Percentiles rank a stretch among this genome's conserved stretches.
phyloP scores from a whole-genome alignment of 495 filamentous ascomycete genomes.

The Evernia prunastri region DNA sequence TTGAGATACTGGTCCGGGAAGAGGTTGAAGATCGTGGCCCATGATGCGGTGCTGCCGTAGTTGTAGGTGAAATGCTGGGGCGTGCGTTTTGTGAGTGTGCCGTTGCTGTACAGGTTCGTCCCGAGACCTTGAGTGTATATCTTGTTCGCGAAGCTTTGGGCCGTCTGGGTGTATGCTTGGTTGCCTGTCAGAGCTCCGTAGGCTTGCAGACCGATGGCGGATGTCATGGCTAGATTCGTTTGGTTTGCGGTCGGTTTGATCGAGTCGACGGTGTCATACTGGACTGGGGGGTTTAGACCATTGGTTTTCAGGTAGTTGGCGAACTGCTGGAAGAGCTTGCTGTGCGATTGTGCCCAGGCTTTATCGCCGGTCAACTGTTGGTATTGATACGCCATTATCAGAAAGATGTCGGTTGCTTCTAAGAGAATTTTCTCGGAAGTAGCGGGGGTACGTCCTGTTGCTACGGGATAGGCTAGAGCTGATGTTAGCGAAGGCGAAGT shows the following conservation, averaged over 20 bases:
- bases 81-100: slow-evolving; percentile 22
- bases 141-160: slow-evolving; percentile 35
- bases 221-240: slow-evolving; percentile 53
- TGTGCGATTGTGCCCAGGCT: slow-evolving; percentile 35
- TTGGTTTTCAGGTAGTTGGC: slow-evolving; percentile 48
- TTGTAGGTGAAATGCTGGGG: slow-evolving; percentile 36
- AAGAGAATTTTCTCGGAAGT: slow-evolving; percentile 41
- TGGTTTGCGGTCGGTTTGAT: slow-evolving; percentile 46
- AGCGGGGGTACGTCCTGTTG: slow-evolving; percentile 38
- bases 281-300: slow-evolving; percentile 41
- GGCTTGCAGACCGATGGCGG: slow-evolving; percentile 48
- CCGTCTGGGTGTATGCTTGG: slow-evolving; percentile 37
- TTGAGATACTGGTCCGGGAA: slow-evolving; percentile 42
- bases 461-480: slow-evolving; percentile 40
- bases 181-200: slow-evolving; percentile 39
- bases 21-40: slow-evolving; percentile 42
- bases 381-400: slow-evolving; percentile 42
- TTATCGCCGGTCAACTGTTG: slow-evolving; percentile 38
- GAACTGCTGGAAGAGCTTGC: slow-evolving; percentile 37
- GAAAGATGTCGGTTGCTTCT: slow-evolving; percentile 43
- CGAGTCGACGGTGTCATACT: slow-evolving; percentile 52
- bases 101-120: slow-evolving; percentile 26
- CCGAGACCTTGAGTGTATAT: slow-evolving; percentile 39
- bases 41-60: slow-evolving; percentile 24
- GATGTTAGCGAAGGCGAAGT: background rate